Evolutionary conservation across 1,284 basidiomycete species (phyloP).

Genomic region (Naganishia sp.): DNA sequence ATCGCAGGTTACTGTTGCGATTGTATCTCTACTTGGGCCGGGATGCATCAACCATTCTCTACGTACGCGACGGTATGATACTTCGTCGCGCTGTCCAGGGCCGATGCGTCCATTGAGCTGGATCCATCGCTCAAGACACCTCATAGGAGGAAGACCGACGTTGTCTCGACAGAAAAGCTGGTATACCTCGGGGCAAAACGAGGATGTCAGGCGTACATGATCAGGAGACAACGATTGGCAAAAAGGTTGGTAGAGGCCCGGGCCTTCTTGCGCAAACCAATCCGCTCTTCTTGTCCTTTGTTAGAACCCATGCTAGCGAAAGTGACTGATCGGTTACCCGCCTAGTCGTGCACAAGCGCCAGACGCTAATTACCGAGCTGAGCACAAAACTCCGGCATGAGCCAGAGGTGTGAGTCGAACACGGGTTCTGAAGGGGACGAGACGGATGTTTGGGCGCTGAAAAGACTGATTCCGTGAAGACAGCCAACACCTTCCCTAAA

Average conservation of each 20-base stretch:
- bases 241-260: conserved; percentile 25
- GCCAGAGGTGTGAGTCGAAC: conserved; percentile 29
- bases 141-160: no score
- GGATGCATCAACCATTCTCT: no score
- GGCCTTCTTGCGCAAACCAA: conserved; percentile 25
- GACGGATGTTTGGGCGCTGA: conserved; percentile 31
- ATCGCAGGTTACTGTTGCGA: not conserved
- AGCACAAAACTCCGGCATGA: conserved; percentile 29
- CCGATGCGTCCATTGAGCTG: no score
- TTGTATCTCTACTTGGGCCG: no score
- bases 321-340: conserved; percentile 30
- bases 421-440: conserved; percentile 30
- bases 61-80: no score
- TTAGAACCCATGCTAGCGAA: conserved; percentile 30
- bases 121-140: no score
- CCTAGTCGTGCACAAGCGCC: conserved; percentile 27
- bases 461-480: conserved; percentile 29
- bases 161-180: no score
- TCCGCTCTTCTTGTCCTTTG: conserved; percentile 27
- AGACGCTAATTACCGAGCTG: conserved; percentile 28
- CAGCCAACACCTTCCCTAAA: conserved; percentile 31
- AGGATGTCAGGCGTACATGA: not conserved
- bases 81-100: no score
- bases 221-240: not conserved
- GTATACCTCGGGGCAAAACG: no score